Conservation (phyloP, 1,284 basidiomycete species). For the Pseudozyma sp. region DNA sequence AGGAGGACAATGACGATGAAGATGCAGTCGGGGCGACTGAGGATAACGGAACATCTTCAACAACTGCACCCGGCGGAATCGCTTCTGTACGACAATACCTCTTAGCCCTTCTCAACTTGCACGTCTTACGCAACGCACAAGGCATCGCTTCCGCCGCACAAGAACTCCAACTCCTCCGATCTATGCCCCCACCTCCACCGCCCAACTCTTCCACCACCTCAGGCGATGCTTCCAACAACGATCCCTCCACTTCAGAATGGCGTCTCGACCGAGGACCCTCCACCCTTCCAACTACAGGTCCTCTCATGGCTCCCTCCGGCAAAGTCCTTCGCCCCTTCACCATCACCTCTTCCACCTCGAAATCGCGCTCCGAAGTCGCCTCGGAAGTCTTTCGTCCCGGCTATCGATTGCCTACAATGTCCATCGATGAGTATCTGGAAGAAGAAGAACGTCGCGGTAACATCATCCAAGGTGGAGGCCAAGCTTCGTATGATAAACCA, state of each 20-base stretch:
- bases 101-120: slow-evolving; percentile 57
- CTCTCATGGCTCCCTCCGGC: slow-evolving; percentile 56
- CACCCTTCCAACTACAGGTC: slow-evolving; percentile 29
- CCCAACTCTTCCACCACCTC: background rate
- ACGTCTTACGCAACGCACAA: slow-evolving; percentile 39
- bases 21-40: background rate
- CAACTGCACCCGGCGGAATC: slow-evolving; percentile 25
- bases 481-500: slow-evolving; percentile 34
- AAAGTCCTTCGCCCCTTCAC: slow-evolving; percentile 65
- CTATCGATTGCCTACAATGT: slow-evolving; percentile 94
- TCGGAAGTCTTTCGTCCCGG: slow-evolving; percentile 85
- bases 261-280: slow-evolving; percentile 46
- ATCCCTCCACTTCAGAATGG: slow-evolving; percentile 35
- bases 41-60: slow-evolving; percentile 4
- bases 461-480: slow-evolving; percentile 82
- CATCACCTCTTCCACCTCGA: slow-evolving; percentile 39
- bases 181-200: slow-evolving; percentile 48
- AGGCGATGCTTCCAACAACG: background rate
- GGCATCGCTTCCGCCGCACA: slow-evolving; percentile 46
- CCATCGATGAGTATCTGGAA: slow-evolving; percentile 92
- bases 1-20: slow-evolving; percentile 44
- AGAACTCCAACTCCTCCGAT: slow-evolving; percentile 56
- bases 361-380: slow-evolving; percentile 73
- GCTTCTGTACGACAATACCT: slow-evolving; percentile 55
- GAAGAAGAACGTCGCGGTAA: slow-evolving; percentile 86